Evolutionary conservation across 2,329 filamentous ascomycete species (phyloP).

Genomic region (Harringtonia aguacate): DNA sequence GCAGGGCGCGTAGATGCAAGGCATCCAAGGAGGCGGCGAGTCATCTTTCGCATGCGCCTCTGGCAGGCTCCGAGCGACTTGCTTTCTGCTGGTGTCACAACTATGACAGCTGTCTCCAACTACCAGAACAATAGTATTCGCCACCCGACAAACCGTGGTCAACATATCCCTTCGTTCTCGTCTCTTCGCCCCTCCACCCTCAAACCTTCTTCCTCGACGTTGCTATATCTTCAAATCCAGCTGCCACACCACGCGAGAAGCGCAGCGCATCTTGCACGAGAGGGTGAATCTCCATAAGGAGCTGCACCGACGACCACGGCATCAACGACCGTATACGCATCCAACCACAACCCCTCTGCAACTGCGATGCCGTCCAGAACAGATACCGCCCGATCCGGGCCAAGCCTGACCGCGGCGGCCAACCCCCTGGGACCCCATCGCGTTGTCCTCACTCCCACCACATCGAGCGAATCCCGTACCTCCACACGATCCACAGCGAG

Average conservation of each 20-base stretch:
- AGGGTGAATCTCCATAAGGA: neutral
- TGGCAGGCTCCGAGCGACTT: neutral
- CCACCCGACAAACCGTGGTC: too few species aligned
- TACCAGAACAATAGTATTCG: neutral
- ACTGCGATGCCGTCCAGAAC: slow-evolving; percentile 6
- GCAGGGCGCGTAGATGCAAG: too few species aligned
- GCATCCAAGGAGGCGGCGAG: too few species aligned
- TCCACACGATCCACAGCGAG: neutral
- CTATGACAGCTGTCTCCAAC: slow-evolving; percentile 9
- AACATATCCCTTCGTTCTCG: too few species aligned
- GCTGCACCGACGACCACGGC: neutral
- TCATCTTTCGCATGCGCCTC: neutral
- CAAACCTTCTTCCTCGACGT: too few species aligned
- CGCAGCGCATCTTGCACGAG: too few species aligned
- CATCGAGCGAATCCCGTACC: neutral
- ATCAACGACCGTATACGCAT: too few species aligned
- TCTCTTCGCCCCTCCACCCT: too few species aligned
- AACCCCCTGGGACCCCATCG: slow-evolving; percentile 5
- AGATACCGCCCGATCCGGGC: neutral
- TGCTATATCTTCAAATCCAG: too few species aligned
- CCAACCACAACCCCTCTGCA: neutral
- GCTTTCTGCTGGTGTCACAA: neutral
- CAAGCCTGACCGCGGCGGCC: neutral
- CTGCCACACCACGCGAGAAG: too few species aligned
- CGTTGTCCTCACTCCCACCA: neutral